Percentiles rank a stretch among this genome's conserved stretches.
These are phyloP conservation scores for Kurtzmaniella quercitrusa DNA, from an alignment of 1,139 yeast genomes.

Conservation along the genomic window DNA sequence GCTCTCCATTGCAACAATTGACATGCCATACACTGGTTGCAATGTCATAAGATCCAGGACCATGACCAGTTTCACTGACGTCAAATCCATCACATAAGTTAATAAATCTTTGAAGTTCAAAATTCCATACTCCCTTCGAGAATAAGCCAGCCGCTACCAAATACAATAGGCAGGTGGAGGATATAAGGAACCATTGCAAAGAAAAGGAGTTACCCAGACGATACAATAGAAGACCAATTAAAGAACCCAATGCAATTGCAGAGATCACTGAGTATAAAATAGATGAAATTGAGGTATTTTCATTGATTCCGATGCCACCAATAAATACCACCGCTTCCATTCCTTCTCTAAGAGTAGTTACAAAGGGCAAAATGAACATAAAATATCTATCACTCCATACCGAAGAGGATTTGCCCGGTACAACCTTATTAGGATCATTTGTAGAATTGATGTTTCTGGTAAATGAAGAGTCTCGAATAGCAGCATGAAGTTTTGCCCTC, in stretches of 20 bases:
- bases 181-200: slow-evolving; percentile 36
- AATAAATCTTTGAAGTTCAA: slow-evolving; percentile 39
- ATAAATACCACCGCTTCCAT: slow-evolving; percentile 46
- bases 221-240: slow-evolving; percentile 34
- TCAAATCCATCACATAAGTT: slow-evolving; percentile 38
- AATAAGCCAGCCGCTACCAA: slow-evolving; percentile 44
- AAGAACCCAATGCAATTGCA: slow-evolving; percentile 28
- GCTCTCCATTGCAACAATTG: slow-evolving; percentile 41
- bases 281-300: slow-evolving; percentile 31
- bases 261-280: slow-evolving; percentile 21
- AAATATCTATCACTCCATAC: slow-evolving; percentile 31
- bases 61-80: slow-evolving; percentile 46
- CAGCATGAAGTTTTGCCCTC: slow-evolving; percentile 56
- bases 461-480: slow-evolving; percentile 15
- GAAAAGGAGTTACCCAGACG: slow-evolving; percentile 42
- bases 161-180: slow-evolving; percentile 39
- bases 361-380: slow-evolving; percentile 41
- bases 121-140: slow-evolving; percentile 45
- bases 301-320: slow-evolving; percentile 46
- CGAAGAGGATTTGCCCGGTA: slow-evolving; percentile 1
- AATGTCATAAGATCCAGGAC: slow-evolving; percentile 45
- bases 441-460: background rate
- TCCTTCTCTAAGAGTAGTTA: slow-evolving; percentile 45
- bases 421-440: background rate
- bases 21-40: slow-evolving; percentile 42